Base-by-base conservation (phyloP, 208 protist genomes). In the Leishmania amazonensis region DNA sequence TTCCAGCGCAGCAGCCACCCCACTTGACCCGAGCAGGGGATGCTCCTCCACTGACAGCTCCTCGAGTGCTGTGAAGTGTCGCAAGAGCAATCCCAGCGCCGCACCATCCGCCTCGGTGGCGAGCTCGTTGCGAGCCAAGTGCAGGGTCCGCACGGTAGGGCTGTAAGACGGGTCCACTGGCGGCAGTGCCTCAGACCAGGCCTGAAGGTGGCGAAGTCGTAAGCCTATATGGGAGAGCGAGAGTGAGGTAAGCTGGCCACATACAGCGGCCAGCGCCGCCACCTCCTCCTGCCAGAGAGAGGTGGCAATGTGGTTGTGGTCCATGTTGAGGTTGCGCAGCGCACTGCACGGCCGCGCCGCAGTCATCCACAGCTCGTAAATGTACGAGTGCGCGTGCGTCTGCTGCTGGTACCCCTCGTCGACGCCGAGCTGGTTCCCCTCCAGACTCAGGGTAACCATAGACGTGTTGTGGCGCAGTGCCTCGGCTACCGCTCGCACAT, bases 381-480 rank as follows among this genome's bases (percentile, higher is more conserved):
- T 81, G 70, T 89, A 93, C 24, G 91, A 95, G 47, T 88, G 74
- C 45, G 62, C 53, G 40, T 73, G 64, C 54, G 28, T 60, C 68
- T 85, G 64, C 64, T 78, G 70, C n/a, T 75, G 49, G 51, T 73
- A 70, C 28, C 62, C 57, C 35, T 74, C 87, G 78, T 68, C 81
- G 51, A 75, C 78, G 0, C 85, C 89, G 35, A 96, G 79, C 24
- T 86, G 80, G 68, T 96, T 97, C n/a, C 94, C 91, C 64, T 95
- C 91, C 2, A 97, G 78, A 15, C 83, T 81, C 17, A 97, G 85
- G 3, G 81, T 88, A 35, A 47, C 75, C 38, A 97, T 67, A 3
- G 81, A 86, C 0, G 49, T 74, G 85, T 96, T 97, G 6, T 81
- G 65, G 31, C 31, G 53, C 21, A 97, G 79, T 21, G 83, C 85